Evolutionary conservation across 495 filamentous ascomycete species (phyloP).

Genomic region (Opeltia flavorubescens): DNA sequence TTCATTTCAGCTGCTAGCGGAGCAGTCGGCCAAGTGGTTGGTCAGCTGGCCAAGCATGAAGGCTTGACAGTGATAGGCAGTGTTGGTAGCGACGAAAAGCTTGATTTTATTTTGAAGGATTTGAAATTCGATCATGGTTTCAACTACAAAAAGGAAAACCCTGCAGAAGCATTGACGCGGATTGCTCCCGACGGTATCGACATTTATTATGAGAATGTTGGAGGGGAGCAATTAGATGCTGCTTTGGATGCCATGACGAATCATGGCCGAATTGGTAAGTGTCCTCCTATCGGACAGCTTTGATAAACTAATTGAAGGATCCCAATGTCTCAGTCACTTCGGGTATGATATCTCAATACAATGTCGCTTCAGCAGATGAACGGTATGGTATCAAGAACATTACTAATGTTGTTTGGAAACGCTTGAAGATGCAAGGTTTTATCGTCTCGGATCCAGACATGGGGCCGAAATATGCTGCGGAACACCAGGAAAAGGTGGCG

Average conservation of each 20-base stretch:
- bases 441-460: conserved; percentile 55
- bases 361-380: conserved; percentile 35
- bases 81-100: conserved; percentile 54
- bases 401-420: conserved; percentile 37
- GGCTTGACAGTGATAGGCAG: conserved; percentile 73
- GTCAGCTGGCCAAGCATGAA: conserved; percentile 69
- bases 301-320: too few relatives aligned
- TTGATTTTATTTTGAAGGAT: conserved; percentile 50
- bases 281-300: conserved; percentile 30
- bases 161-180: conserved; percentile 52
- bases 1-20: conserved; percentile 62
- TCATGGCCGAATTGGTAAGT: conserved; percentile 54
- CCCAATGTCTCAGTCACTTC: conserved; percentile 36
- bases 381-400: conserved; percentile 60
- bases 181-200: conserved; percentile 75
- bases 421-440: conserved; percentile 60
- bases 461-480: conserved; percentile 52
- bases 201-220: conserved; percentile 95
- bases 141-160: conserved; percentile 66
- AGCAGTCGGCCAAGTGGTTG: conserved; percentile 65
- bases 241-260: conserved; percentile 54
- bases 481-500: conserved; percentile 69
- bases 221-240: conserved; percentile 75
- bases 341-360: conserved; percentile 72
- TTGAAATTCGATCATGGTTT: conserved; percentile 58